Conservation (phyloP, 108 stramenopile genomes). For the Skeletonema marinoi region DNA sequence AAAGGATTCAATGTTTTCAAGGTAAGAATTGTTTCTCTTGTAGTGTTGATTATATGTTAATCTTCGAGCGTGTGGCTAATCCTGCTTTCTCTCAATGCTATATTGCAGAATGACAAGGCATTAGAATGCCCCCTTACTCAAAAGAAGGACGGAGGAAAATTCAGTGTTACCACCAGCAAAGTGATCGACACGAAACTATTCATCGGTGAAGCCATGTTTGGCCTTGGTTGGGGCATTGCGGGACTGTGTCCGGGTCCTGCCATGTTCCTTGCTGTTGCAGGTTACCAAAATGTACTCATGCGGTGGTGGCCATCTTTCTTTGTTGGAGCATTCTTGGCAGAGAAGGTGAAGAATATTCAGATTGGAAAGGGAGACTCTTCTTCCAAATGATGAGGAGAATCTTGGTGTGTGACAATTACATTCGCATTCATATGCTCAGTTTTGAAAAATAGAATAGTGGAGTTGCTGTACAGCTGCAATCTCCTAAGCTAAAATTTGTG, state of each 20-base stretch:
- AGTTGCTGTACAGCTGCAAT: not conserved
- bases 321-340: constrained; percentile 34
- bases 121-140: constrained; percentile 35
- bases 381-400: not conserved
- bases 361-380: not conserved
- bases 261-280: constrained; percentile 48
- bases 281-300: constrained; percentile 33
- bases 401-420: too few relatives aligned
- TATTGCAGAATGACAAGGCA: constrained; percentile 30
- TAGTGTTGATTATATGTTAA: not conserved
- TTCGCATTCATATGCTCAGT: not conserved
- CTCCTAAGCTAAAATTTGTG: not conserved
- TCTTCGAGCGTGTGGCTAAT: not conserved
- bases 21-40: constrained; percentile 6
- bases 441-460: not conserved
- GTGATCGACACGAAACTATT: constrained; percentile 54
- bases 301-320: constrained; percentile 57
- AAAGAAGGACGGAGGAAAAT: constrained; percentile 28
- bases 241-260: constrained; percentile 72
- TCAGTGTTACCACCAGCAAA: constrained; percentile 51
- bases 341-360: constrained; percentile 23
- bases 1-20: constrained; percentile 46
- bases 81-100: not conserved
- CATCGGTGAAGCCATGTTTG: constrained; percentile 57
- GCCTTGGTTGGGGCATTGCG: constrained; percentile 63